Evolutionary conservation across 495 filamentous ascomycete genomes (phyloP).

Genomic region (Cercophora scortea): DNA sequence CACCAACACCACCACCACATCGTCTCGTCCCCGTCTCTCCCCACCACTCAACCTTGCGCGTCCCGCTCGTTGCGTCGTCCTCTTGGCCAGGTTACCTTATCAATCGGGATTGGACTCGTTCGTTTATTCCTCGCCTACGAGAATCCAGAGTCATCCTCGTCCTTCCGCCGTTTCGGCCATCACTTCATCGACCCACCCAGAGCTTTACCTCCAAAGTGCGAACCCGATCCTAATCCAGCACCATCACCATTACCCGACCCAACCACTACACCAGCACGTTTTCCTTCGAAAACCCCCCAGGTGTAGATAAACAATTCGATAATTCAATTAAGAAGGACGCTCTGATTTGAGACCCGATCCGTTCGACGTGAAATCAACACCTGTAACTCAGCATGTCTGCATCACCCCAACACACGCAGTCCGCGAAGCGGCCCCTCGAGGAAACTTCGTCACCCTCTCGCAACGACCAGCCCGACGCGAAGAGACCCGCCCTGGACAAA

Average conservation of each 20-base stretch:
- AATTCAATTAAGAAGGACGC: slow-evolving; percentile 43
- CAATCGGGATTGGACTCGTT: slow-evolving; percentile 11
- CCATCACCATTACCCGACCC: slow-evolving; percentile 13
- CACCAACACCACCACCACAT: not conserved
- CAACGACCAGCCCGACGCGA: slow-evolving; percentile 91
- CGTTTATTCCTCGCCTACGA: slow-evolving; percentile 11
- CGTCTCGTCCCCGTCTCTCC: slow-evolving; percentile 4
- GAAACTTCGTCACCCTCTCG: slow-evolving; percentile 92
- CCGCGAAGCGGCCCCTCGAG: slow-evolving; percentile 88
- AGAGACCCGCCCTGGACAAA: slow-evolving; percentile 93
- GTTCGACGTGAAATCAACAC: slow-evolving; percentile 22
- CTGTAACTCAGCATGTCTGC: slow-evolving; percentile 43
- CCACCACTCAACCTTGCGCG: slow-evolving; percentile 1
- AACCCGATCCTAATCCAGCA: slow-evolving; percentile 9
- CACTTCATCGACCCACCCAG: slow-evolving; percentile 18
- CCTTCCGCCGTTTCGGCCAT: slow-evolving; percentile 8
- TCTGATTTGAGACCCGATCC: slow-evolving; percentile 2
- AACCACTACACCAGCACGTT: slow-evolving; percentile 74
- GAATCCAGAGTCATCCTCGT: slow-evolving; percentile 10
- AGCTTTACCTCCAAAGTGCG: slow-evolving; percentile 15
- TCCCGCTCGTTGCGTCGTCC: slow-evolving; percentile 1
- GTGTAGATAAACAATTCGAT: slow-evolving; percentile 65
- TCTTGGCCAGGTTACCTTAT: slow-evolving; percentile 8
- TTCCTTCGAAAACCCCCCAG: slow-evolving; percentile 71
- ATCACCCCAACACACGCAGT: slow-evolving; percentile 47